Percentiles rank a stretch among this genome's conserved stretches.
Conservation (phyloP, 179 eudicot genomes). For the Drosera spatulata region DNA sequence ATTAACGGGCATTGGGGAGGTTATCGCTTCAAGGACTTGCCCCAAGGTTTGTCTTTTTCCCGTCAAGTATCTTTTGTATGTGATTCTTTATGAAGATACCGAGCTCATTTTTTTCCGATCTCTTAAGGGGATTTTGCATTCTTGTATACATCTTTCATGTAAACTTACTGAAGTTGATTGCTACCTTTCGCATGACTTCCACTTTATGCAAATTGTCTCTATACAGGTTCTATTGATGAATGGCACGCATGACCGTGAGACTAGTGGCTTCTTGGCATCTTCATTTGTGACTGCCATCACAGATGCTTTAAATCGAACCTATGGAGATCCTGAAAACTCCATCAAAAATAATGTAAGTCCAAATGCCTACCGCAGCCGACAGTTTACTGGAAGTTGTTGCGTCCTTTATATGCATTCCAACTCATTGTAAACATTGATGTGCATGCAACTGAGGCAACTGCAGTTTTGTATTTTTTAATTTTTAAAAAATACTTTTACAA, state of each 20-base stretch:
- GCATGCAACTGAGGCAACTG: too few species aligned
- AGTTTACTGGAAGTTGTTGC: background rate
- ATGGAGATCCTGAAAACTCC: conserved; percentile 56
- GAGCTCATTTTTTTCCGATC: too few species aligned
- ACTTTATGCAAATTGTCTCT: too few species aligned
- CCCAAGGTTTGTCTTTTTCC: conserved; percentile 45
- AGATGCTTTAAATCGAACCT: conserved; percentile 88
- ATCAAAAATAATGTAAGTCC: conserved; percentile 58
- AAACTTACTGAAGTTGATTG: too few species aligned
- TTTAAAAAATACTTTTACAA: too few species aligned
- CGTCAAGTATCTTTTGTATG: background rate
- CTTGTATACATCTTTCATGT: too few species aligned
- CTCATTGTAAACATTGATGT: too few species aligned
- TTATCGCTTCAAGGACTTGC: conserved; percentile 71
- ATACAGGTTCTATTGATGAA: conserved; percentile 78
- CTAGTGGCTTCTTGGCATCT: conserved; percentile 74
- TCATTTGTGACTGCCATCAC: conserved; percentile 86
- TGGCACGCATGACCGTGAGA: conserved; percentile 85
- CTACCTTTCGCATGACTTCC: too few species aligned
- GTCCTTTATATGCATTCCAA: too few species aligned
- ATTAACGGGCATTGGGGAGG: conserved; percentile 79
- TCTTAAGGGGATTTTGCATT: too few species aligned
- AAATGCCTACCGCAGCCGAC: background rate
- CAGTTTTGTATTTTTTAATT: too few species aligned
- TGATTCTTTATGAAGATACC: background rate